These are phyloP conservation scores for Saraca asoca DNA, from an alignment of 331 rosid genomes.

Conservation along the genomic window DNA sequence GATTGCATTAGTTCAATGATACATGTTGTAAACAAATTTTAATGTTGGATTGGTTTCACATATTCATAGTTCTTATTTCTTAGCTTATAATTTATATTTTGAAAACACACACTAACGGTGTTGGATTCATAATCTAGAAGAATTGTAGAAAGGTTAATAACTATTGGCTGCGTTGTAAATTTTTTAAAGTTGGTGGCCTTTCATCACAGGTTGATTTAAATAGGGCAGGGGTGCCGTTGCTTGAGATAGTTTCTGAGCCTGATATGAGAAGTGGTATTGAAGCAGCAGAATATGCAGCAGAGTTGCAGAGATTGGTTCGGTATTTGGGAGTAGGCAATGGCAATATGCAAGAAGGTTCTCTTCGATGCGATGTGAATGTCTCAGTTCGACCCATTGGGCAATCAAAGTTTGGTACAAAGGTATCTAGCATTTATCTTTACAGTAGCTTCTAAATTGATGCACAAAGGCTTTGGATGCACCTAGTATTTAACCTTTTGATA, in stretches of 20 bases:
- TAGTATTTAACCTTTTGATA: conserved; percentile 2
- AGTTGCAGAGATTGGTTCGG: conserved; percentile 82
- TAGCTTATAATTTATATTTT: conserved; percentile 1
- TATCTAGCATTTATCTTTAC: conserved; percentile 25
- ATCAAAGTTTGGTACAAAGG: conserved; percentile 82
- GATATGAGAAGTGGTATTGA: conserved; percentile 95
- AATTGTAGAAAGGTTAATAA: conserved; percentile 1
- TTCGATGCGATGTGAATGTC: conserved; percentile 90
- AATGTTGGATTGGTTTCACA: conserved; percentile 7
- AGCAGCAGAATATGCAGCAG: conserved; percentile 97
- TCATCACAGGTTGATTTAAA: conserved; percentile 84
- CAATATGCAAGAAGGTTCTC: conserved; percentile 97
- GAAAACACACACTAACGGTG: conserved; percentile 5
- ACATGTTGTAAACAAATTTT: conserved; percentile 1
- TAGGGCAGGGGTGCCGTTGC: conserved; percentile 97
- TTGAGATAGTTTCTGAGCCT: conserved; percentile 97
- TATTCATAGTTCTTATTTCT: background rate
- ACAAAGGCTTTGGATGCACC: background rate
- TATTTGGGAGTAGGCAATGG: conserved; percentile 96
- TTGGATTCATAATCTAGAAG: conserved; percentile 19
- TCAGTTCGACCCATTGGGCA: conserved; percentile 88
- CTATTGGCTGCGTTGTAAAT: conserved; percentile 1
- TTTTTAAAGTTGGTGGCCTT: conserved; percentile 32
- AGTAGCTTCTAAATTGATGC: background rate
- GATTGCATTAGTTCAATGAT: conserved; percentile 25